A percentile compares a stretch with the other conserved stretches of the same genome.
These are phyloP conservation scores for Panicum hallii DNA, from an alignment of 202 grass and related monocot species.

Conservation along the genomic window DNA sequence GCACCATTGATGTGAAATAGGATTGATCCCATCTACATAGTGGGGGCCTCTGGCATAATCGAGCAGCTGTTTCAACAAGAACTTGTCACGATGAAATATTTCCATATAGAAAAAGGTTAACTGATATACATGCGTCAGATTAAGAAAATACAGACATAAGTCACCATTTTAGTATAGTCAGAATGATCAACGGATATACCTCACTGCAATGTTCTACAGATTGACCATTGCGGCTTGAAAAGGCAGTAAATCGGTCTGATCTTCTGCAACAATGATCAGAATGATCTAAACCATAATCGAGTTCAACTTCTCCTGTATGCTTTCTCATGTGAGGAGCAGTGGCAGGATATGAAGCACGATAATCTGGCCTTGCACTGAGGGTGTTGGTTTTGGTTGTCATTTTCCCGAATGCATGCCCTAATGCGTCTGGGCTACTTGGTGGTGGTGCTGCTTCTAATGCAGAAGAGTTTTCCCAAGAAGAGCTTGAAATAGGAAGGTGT, in stretches of 20 bases:
- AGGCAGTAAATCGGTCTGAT: constrained; percentile 19
- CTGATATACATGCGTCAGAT: neutral
- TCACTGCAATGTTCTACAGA: constrained; percentile 16
- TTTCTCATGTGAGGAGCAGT: constrained; percentile 32
- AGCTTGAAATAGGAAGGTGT: constrained; percentile 39
- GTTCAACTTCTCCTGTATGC: constrained; percentile 35
- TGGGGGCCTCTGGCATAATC: constrained; percentile 6
- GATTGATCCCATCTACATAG: constrained; percentile 24
- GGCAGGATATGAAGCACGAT: constrained; percentile 34
- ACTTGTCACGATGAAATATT: constrained; percentile 20
- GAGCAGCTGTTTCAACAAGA: constrained; percentile 43
- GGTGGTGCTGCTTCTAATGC: constrained; percentile 21
- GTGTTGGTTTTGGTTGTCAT: constrained; percentile 31
- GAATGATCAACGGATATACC: constrained; percentile 36
- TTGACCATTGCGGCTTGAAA: constrained; percentile 32
- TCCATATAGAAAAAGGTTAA: constrained; percentile 6
- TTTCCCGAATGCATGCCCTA: constrained; percentile 27
- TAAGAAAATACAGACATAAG: neutral
- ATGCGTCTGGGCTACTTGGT: constrained; percentile 35
- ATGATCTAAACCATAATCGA: constrained; percentile 41
- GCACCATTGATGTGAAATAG: constrained; percentile 36
- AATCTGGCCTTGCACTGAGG: constrained; percentile 25
- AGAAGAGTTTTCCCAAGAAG: constrained; percentile 38
- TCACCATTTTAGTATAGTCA: constrained; percentile 21
- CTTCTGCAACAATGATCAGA: constrained; percentile 28